Conservation (phyloP, 495 filamentous ascomycete genomes). For the Neurospora pannonica region DNA sequence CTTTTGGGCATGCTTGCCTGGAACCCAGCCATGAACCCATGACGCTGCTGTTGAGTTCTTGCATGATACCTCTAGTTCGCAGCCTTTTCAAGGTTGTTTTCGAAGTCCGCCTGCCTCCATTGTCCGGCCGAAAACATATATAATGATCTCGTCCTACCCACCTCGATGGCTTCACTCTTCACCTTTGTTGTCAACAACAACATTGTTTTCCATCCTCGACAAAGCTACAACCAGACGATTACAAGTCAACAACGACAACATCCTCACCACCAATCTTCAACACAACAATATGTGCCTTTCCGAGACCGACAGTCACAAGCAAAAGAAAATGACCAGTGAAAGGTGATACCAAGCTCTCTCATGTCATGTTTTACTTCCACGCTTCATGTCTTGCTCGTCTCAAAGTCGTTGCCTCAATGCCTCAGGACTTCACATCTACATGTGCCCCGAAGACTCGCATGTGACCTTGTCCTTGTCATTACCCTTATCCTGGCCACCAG, state of each 20-base stretch:
- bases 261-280: not conserved
- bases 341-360: not conserved
- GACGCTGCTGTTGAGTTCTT: not conserved
- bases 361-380: not conserved
- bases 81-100: not conserved
- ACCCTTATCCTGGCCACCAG: not conserved
- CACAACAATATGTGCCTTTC: not conserved
- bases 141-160: not conserved
- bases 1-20: not conserved
- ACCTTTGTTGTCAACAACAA: not conserved
- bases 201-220: not conserved
- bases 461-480: not conserved
- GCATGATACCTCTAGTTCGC: not conserved
- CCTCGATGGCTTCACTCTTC: not conserved
- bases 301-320: not conserved
- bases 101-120: not conserved
- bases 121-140: not conserved
- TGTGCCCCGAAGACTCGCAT: not conserved
- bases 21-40: not conserved
- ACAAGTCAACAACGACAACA: not conserved
- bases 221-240: not conserved
- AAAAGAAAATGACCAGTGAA: not conserved
- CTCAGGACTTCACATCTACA: not conserved
- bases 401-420: not conserved
- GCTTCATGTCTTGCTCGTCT: not conserved